phyloP scores from a whole-genome alignment of 768 basidiomycete genomes.

The Phlebiopsis flavidoalba region DNA sequence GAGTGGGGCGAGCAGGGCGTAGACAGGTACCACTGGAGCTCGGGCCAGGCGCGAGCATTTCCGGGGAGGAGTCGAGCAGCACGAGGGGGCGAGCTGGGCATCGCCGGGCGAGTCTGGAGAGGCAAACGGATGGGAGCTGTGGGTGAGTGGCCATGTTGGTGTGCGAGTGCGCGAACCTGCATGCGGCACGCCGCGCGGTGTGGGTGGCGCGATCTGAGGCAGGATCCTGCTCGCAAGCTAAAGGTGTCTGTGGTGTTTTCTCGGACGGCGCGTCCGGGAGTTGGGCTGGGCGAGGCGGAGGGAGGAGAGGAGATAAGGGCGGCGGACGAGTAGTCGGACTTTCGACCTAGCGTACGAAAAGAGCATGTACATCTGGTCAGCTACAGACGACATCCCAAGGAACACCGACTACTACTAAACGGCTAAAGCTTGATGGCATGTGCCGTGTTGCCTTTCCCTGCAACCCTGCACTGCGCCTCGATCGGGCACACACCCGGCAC shows the following conservation, averaged over 20 bases:
- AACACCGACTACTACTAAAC: slow-evolving; percentile 13
- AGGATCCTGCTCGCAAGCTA: background rate
- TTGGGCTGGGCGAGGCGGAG: slow-evolving; percentile 14
- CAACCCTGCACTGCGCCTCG: background rate
- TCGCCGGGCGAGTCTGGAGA: slow-evolving; percentile 17
- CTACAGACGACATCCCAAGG: slow-evolving; percentile 3
- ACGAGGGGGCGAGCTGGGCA: slow-evolving; percentile 24
- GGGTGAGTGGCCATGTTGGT: slow-evolving; percentile 10
- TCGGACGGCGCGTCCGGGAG: slow-evolving; percentile 1
- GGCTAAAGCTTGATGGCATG: slow-evolving; percentile 26
- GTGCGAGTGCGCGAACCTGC: slow-evolving; percentile 9
- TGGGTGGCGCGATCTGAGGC: background rate
- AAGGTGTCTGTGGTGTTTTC: no score
- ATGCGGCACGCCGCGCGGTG: background rate
- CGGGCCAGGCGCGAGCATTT: slow-evolving; percentile 22
- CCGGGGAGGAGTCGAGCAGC: slow-evolving; percentile 22
- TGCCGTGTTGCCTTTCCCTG: slow-evolving; percentile 12
- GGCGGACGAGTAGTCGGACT: slow-evolving; percentile 24
- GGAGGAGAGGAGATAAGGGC: slow-evolving; percentile 16
- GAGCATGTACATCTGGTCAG: background rate
- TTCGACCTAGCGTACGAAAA: slow-evolving; percentile 15
- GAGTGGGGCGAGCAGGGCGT: slow-evolving; percentile 20
- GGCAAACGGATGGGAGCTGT: slow-evolving; percentile 16
- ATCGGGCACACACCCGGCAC: no score
- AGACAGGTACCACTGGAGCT: slow-evolving; percentile 22